These are phyloP conservation scores for Leccinum fuscescens DNA, from an alignment of 1,284 basidiomycete genomes.

Conservation along the genomic window DNA sequence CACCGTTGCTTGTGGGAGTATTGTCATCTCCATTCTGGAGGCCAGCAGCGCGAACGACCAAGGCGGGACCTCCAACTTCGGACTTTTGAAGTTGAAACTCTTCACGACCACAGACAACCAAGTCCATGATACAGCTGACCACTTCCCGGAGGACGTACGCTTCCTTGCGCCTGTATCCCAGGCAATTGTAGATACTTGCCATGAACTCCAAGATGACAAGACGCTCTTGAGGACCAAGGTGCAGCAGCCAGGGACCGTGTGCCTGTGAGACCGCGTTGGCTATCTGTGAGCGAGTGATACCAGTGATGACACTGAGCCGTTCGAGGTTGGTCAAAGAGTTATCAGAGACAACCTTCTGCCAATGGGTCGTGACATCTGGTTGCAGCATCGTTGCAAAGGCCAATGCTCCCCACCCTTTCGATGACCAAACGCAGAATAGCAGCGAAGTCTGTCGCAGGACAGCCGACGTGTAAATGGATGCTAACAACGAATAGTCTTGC, in stretches of 20 bases:
- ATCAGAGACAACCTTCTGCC: constrained; percentile 43
- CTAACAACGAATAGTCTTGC: constrained; percentile 56
- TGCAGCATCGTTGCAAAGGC: constrained; percentile 77
- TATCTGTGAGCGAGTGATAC: constrained; percentile 68
- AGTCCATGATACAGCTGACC: constrained; percentile 73
- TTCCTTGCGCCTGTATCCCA: constrained; percentile 85
- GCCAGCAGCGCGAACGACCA: constrained; percentile 38
- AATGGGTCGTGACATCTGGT: constrained; percentile 56
- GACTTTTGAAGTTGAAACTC: constrained; percentile 41
- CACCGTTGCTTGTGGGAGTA: constrained; percentile 41
- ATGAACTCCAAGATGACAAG: constrained; percentile 68
- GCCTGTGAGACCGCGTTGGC: constrained; percentile 62
- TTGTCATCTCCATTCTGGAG: constrained; percentile 31
- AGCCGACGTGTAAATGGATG: constrained; percentile 64
- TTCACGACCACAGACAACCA: constrained; percentile 77
- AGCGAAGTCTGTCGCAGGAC: constrained; percentile 69
- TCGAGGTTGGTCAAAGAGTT: constrained; percentile 51
- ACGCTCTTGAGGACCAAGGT: constrained; percentile 74
- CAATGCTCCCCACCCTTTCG: constrained; percentile 83
- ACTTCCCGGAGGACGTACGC: constrained; percentile 83
- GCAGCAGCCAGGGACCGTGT: constrained; percentile 84
- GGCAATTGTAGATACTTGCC: constrained; percentile 70
- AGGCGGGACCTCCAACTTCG: constrained; percentile 43
- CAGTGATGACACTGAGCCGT: constrained; percentile 63
- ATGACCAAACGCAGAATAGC: constrained; percentile 77